These are phyloP conservation scores for Myriosclerotinia duriaeana DNA, from an alignment of 2,329 filamentous ascomycete species.

Conservation along the genomic window DNA sequence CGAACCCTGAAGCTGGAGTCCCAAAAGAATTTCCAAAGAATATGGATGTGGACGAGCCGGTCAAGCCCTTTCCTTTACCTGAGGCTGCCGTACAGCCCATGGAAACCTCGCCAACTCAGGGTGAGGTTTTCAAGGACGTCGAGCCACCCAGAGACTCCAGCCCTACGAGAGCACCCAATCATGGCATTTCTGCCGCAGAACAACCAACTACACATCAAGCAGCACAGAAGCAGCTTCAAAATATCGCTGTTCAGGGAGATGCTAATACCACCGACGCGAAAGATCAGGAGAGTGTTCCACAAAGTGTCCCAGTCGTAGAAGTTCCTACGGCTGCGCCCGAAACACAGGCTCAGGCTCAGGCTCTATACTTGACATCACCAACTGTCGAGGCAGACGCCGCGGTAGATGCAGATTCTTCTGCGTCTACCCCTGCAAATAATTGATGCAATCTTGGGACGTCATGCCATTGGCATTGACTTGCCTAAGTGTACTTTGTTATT, in stretches of 20 bases:
- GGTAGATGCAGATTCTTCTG: not conserved
- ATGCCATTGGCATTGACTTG: not conserved
- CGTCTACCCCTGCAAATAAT: not conserved
- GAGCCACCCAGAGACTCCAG: not conserved
- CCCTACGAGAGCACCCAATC: not conserved
- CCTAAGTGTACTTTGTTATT: not conserved
- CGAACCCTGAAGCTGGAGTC: not conserved
- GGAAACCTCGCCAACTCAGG: not conserved
- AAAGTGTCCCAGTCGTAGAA: slow-evolving; percentile 10
- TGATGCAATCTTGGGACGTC: not conserved
- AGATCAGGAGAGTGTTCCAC: not conserved
- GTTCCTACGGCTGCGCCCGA: not conserved
- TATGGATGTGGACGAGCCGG: not conserved
- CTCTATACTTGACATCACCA: not conserved
- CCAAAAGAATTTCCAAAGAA: not conserved
- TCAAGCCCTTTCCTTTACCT: not conserved
- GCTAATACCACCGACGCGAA: not conserved
- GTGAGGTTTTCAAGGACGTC: not conserved
- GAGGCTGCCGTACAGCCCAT: not conserved
- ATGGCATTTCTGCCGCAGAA: not conserved
- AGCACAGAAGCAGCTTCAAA: not conserved
- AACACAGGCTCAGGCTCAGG: not conserved
- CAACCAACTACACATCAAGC: not conserved
- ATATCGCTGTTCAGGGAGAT: too few species aligned
- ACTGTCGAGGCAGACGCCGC: not conserved